Conservation (phyloP, 495 filamentous ascomycete genomes). For the Aspergillus bertholletiae region DNA sequence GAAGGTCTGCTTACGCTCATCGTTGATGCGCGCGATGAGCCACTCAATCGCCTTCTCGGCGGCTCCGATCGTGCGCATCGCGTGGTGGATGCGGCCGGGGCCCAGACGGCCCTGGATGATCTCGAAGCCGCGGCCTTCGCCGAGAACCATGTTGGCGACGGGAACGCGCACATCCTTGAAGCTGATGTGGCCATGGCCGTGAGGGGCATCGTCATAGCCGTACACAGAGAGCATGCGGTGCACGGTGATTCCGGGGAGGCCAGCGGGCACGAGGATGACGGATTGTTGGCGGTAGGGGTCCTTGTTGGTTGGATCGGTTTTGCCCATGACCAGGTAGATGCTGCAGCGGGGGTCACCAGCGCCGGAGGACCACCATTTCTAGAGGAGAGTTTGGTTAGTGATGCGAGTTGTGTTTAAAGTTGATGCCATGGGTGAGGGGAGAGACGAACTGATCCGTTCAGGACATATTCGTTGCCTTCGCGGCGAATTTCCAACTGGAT, state of each 20-base stretch:
- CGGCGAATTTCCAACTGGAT: constrained; percentile 76
- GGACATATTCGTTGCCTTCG: constrained; percentile 77
- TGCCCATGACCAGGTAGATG: constrained; percentile 91
- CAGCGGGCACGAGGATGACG: constrained; percentile 77
- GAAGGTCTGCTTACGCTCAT: constrained; percentile 81
- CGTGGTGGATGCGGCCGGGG: constrained; percentile 90
- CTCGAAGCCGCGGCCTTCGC: constrained; percentile 90
- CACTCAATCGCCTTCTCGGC: constrained; percentile 83
- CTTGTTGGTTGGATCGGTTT: constrained; percentile 65
- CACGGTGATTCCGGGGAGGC: constrained; percentile 71
- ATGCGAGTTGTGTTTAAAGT: no score
- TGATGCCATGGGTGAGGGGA: no score
- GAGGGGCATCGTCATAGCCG: constrained; percentile 91
- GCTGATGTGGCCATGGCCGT: constrained; percentile 85
- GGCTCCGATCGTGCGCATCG: constrained; percentile 85
- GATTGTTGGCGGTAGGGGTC: constrained; percentile 85
- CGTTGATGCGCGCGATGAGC: constrained; percentile 87
- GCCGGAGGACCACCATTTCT: constrained; percentile 97
- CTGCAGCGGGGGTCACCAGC: constrained; percentile 88
- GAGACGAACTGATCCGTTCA: constrained; percentile 71
- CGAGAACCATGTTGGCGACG: constrained; percentile 72
- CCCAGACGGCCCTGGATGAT: constrained; percentile 93
- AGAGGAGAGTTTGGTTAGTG: background rate
- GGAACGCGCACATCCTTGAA: constrained; percentile 86
- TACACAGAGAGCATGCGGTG: constrained; percentile 86